Evolutionary conservation across 768 basidiomycete genomes (phyloP), one percentile per base, ranked within the genome.

Genomic region (Amanita phalloides): DNA sequence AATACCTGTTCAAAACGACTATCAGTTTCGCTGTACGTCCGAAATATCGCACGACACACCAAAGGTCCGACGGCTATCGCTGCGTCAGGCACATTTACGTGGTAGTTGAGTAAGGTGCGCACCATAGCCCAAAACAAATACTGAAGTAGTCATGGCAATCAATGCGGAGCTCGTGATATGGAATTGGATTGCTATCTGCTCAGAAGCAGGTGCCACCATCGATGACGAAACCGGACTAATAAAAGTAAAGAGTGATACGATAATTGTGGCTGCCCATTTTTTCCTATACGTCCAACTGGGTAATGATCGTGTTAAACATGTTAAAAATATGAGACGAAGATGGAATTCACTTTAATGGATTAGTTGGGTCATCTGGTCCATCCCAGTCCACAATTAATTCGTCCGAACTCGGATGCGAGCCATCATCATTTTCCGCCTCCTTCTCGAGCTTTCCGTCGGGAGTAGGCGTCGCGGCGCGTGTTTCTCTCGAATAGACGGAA

Each of bases 221-320:
- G 84, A 77, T 3, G 87, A 90, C 0, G 85, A 79, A 0, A 88
- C 69, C 0, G 85, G 82, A 6, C 70, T 72, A 32, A 86, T 83
- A 59, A 86, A 82, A 0, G 84, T 82, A 60, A 84, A 87, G 0
- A 71, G 68, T 0, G 84, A 84, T 0, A 85, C 77, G 26, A 85
- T 71, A n/a, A 73, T 56, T 0, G 81, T 84, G 0, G 78, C 78
- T 0, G 70, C 74, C 85, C 83, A 85, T 70, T 83, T 86, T 57
- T 67, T 68, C 28, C 61, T 68, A 49, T 69, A 73, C 4, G 69
- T 59, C 84, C 84, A 85, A 60, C 84, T 81, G 51, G 6, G 41
- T 13, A 11, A 33, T 33, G 32, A 3, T 35, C 6, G 3, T 3
- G 23, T 25, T 13, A 35, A 21, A 13, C 30, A 20, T n/a, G 8